phyloP scores from a whole-genome alignment of 768 basidiomycete genomes.

The Rubroboletus satanas region DNA sequence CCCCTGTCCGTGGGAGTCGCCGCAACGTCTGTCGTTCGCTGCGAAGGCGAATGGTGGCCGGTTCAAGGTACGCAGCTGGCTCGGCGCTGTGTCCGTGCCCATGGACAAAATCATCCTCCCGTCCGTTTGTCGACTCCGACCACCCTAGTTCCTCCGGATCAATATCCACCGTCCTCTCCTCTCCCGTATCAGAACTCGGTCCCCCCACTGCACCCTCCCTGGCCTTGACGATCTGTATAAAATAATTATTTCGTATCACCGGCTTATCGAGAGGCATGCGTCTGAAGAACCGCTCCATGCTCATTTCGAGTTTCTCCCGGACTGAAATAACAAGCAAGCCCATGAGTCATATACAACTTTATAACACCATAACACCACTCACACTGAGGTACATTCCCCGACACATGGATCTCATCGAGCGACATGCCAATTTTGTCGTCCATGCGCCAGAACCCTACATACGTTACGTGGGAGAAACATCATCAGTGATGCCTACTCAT shows the following conservation, averaged over 20 bases:
- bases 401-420: constrained; percentile 67
- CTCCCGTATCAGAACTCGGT: constrained; percentile 2
- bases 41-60: constrained; percentile 50
- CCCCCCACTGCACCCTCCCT: not conserved
- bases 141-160: constrained; percentile 69
- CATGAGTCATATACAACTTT: not conserved
- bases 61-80: constrained; percentile 22
- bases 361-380: constrained; percentile 23
- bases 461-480: constrained; percentile 4
- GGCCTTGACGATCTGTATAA: constrained; percentile 39
- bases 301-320: constrained; percentile 56
- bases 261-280: constrained; percentile 64
- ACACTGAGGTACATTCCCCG: constrained; percentile 74
- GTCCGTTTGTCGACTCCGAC: constrained; percentile 51
- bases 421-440: constrained; percentile 71
- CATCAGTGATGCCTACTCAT: not conserved
- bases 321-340: constrained; percentile 35
- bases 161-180: constrained; percentile 18
- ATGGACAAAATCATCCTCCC: constrained; percentile 44
- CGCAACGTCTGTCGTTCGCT: constrained; percentile 66
- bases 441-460: constrained; percentile 70
- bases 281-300: constrained; percentile 68
- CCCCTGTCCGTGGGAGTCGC: constrained; percentile 59
- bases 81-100: constrained; percentile 27
- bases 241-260: constrained; percentile 69